Base-by-base conservation (phyloP, 352 stramenopile species). In the Pythium vanterpoolii region DNA sequence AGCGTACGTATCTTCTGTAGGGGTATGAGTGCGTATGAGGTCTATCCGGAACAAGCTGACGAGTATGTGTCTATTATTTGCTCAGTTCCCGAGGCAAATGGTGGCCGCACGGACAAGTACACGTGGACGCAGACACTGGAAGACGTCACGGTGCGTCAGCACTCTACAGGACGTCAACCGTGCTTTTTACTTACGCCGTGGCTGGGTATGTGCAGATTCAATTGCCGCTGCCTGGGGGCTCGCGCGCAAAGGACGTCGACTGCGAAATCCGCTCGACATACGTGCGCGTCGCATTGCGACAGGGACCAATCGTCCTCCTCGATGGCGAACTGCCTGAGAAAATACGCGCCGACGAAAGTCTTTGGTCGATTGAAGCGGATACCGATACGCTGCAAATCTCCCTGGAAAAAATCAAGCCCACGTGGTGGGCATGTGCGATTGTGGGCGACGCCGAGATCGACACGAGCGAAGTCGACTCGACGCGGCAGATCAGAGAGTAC, bases 61-160 rank as follows among this genome's bases (percentile, higher is more conserved):
- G 5, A 26, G 19, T 19, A 18, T 4, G 10, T 30, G 13, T 34
- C n/a, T 45, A 40, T 34, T n/a, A n/a, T n/a, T n/a, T n/a, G n/a
- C n/a, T 6, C 9, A 94, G 92, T 93, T 24, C 88, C 96, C 24
- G 66, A 89, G 16, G 95, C 87, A 11, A 99, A 98, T 57, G 93
- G 93, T 13, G 91, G 87, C 5, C 62, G 67, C 16, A 89, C 84
- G 6, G 75, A 81, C 24, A 85, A 91, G 47, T 99, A 99, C 76
- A 83, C 88, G 18, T 99, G 97, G 97, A 99, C 96, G n/a, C 97
- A 99, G 76, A 98, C 89, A 5, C 79, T 99, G 23, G 76, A 96
- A 8, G 97, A 99, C 62, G 65, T 99, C 5, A 94, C 74, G 52
- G 82, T 99, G 62, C 33, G 73, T 64, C 42, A 46, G 2, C n/a